These are phyloP conservation scores for Carex myosuroides DNA, from an alignment of 176 grass and related monocot species.

Conservation along the genomic window DNA sequence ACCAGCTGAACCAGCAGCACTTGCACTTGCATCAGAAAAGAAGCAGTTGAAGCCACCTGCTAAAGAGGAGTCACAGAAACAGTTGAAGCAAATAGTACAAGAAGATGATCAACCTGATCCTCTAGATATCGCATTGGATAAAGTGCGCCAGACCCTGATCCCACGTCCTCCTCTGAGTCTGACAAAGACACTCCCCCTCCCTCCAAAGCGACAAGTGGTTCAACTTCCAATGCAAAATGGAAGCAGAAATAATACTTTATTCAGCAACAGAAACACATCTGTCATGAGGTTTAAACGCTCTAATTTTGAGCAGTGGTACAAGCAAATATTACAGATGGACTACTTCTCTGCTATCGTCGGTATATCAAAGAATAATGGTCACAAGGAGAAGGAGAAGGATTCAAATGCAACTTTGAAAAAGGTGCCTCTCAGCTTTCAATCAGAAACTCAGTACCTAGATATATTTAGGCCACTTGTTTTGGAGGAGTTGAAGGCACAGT, in stretches of 20 bases:
- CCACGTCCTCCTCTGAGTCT: conserved; percentile 32
- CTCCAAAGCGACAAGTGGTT: conserved; percentile 69
- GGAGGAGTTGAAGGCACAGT: conserved; percentile 94
- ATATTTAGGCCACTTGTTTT: conserved; percentile 94
- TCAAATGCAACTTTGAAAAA: conserved; percentile 42
- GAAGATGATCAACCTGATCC: conserved; percentile 65
- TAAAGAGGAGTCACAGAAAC: not conserved
- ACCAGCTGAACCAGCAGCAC: not conserved
- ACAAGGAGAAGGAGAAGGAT: conserved; percentile 32
- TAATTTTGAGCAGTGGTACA: conserved; percentile 80
- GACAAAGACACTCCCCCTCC: conserved; percentile 38
- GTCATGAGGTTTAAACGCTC: conserved; percentile 50
- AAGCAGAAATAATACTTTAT: conserved; percentile 32
- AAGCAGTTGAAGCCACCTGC: not conserved
- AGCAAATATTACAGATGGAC: conserved; percentile 76
- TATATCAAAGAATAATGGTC: conserved; percentile 38
- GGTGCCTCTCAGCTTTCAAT: conserved; percentile 73
- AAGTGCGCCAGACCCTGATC: conserved; percentile 28
- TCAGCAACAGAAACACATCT: conserved; percentile 33
- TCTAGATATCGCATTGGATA: conserved; percentile 66
- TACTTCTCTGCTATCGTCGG: conserved; percentile 72
- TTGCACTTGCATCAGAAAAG: not conserved
- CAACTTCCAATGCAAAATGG: conserved; percentile 56
- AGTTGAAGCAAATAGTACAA: conserved; percentile 1
- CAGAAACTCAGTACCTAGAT: conserved; percentile 73